Evolutionary conservation across 805 yeast genomes (phyloP).

Genomic region (Starmera quercuum): DNA sequence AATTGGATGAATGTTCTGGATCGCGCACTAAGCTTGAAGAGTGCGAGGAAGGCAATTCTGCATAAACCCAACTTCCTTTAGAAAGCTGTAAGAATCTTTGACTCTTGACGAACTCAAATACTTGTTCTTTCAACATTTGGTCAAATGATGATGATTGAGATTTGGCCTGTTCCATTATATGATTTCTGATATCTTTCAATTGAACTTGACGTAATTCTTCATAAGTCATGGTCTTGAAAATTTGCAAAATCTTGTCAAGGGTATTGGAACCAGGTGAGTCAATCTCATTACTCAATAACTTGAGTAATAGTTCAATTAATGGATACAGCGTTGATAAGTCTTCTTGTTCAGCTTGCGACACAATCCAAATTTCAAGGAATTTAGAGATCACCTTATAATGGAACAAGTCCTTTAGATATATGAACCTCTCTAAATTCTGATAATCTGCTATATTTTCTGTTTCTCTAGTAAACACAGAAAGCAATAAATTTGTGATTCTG

Average conservation of each 20-base stretch:
- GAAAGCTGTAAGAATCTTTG: conserved; percentile 67
- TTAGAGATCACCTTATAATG: conserved; percentile 50
- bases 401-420: conserved; percentile 45
- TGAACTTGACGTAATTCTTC: conserved; percentile 49
- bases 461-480: conserved; percentile 13
- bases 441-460: conserved; percentile 14
- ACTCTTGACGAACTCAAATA: conserved; percentile 62
- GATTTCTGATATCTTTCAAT: conserved; percentile 31
- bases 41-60: conserved; percentile 39
- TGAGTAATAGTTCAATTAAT: conserved; percentile 32
- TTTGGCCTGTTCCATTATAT: conserved; percentile 36
- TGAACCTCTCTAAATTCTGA: conserved; percentile 31
- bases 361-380: conserved; percentile 58
- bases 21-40: too few species aligned
- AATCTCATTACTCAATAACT: conserved; percentile 19
- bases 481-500: conserved; percentile 17
- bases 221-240: conserved; percentile 35
- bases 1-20: conserved; percentile 10
- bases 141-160: conserved; percentile 40
- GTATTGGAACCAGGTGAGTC: conserved; percentile 13
- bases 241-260: conserved; percentile 38
- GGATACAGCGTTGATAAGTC: conserved; percentile 46
- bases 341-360: conserved; percentile 43
- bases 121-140: conserved; percentile 43
- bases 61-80: conserved; percentile 76